A percentile compares a stretch with the other conserved stretches of the same genome.
phyloP scores from a whole-genome alignment of 139 green algal species.

The Tetradesmus lagerheimii region DNA sequence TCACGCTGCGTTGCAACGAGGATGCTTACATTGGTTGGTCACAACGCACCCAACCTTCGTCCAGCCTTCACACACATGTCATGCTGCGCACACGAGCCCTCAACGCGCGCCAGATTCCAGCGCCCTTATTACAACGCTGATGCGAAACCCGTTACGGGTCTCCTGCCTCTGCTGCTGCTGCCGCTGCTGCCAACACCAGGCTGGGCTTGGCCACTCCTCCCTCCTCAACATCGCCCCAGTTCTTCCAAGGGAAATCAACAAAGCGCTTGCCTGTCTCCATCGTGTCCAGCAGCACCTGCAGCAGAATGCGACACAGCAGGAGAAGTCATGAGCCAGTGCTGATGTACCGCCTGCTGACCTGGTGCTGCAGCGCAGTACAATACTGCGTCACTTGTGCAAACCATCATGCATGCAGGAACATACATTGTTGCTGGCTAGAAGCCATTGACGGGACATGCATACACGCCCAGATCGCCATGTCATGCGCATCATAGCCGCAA shows the following conservation, averaged over 20 bases:
- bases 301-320: not conserved
- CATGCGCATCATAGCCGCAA: too few species aligned
- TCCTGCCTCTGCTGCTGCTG: not conserved
- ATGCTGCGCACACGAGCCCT: not conserved
- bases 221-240: constrained; percentile 66
- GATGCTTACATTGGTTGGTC: not conserved
- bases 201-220: constrained; percentile 65
- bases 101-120: not conserved
- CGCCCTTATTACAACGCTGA: too few species aligned
- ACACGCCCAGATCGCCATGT: too few species aligned
- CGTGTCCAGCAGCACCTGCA: constrained; percentile 57
- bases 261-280: constrained; percentile 63
- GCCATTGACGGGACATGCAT: too few species aligned
- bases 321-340: not conserved
- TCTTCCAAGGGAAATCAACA: constrained; percentile 63
- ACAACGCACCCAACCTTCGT: not conserved
- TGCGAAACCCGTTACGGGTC: not conserved
- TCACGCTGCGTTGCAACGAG: not conserved
- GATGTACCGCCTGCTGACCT: too few species aligned
- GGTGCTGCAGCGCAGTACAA: too few species aligned
- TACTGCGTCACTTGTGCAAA: too few species aligned
- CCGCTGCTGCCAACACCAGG: constrained; percentile 48
- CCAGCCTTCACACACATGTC: not conserved
- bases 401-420: too few species aligned
- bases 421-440: too few species aligned